Percentiles rank a stretch among this genome's conserved stretches.
phyloP scores from a whole-genome alignment of 768 basidiomycete species.

The Suillus paluster region DNA sequence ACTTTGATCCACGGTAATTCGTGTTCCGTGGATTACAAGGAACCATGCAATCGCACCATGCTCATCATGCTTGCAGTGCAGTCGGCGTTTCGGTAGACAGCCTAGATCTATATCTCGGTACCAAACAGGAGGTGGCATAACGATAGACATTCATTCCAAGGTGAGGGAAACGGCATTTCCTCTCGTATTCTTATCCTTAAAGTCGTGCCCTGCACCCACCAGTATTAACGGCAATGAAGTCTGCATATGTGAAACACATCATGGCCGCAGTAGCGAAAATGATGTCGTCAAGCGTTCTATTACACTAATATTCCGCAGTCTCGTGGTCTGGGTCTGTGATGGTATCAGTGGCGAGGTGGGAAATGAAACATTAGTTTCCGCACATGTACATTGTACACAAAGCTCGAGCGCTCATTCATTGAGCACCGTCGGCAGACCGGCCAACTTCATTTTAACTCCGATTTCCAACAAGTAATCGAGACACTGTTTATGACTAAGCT shows the following conservation, averaged over 20 bases:
- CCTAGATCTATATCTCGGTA: too few relatives aligned
- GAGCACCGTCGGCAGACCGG: slow-evolving; percentile 56
- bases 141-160: neutral
- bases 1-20: too few relatives aligned
- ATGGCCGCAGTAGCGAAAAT: neutral
- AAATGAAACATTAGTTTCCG: neutral
- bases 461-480: slow-evolving; percentile 92
- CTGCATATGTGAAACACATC: neutral
- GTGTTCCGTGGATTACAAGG: too few relatives aligned
- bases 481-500: slow-evolving; percentile 52
- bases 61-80: too few relatives aligned
- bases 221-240: neutral
- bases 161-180: neutral
- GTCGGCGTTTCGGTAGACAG: too few relatives aligned
- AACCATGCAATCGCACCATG: too few relatives aligned
- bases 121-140: neutral
- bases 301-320: neutral
- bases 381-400: neutral
- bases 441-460: slow-evolving; percentile 79
- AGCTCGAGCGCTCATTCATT: slow-evolving; percentile 18
- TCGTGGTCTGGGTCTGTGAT: neutral
- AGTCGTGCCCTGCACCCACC: neutral
- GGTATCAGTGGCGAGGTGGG: neutral
- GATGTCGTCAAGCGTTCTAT: neutral
- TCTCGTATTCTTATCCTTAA: neutral